Conservation (phyloP, 1,139 yeast species). For the Kodamaea ohmeri region DNA sequence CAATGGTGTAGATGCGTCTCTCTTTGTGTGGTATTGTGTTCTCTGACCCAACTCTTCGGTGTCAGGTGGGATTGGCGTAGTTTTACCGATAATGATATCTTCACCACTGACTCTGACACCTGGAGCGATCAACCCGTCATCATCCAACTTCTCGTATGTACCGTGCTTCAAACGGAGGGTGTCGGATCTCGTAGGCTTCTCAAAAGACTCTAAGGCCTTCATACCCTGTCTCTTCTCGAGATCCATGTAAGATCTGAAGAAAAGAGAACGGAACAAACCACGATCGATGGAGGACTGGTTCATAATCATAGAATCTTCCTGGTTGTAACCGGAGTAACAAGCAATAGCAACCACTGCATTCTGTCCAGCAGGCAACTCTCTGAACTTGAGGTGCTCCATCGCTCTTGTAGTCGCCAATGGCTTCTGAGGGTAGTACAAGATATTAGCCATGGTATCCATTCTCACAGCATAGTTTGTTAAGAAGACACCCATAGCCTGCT, state of each 20-base stretch:
- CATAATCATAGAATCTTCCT: conserved; percentile 99
- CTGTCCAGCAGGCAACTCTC: conserved; percentile 99
- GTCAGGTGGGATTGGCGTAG: conserved; percentile 97
- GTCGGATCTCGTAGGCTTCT: conserved; percentile 91
- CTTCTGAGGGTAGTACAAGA: conserved; percentile 94
- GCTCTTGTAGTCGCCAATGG: conserved; percentile 99
- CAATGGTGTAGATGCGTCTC: conserved; percentile 97
- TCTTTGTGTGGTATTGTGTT: conserved; percentile 94
- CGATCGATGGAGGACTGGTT: conserved; percentile 96
- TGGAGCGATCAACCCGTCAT: conserved; percentile 96
- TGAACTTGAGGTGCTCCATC: conserved; percentile 94
- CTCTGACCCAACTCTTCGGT: conserved; percentile 98
- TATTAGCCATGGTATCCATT: conserved; percentile 99
- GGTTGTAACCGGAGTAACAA: conserved; percentile 97
- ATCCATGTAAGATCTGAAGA: conserved; percentile 97
- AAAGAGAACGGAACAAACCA: conserved; percentile 91
- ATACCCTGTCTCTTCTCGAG: conserved; percentile 98
- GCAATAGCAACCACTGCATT: conserved; percentile 97
- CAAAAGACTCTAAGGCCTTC: conserved; percentile 95
- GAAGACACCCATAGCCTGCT: conserved; percentile 99
- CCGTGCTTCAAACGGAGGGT: conserved; percentile 96
- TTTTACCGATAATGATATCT: conserved; percentile 96
- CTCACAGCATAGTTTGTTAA: conserved; percentile 92
- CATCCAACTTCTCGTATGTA: conserved; percentile 95
- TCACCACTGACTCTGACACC: conserved; percentile 99